Evolutionary conservation across 179 eudicot species (phyloP), one percentile per base, ranked within the genome.

Genomic region (Actinidia chinensis): DNA sequence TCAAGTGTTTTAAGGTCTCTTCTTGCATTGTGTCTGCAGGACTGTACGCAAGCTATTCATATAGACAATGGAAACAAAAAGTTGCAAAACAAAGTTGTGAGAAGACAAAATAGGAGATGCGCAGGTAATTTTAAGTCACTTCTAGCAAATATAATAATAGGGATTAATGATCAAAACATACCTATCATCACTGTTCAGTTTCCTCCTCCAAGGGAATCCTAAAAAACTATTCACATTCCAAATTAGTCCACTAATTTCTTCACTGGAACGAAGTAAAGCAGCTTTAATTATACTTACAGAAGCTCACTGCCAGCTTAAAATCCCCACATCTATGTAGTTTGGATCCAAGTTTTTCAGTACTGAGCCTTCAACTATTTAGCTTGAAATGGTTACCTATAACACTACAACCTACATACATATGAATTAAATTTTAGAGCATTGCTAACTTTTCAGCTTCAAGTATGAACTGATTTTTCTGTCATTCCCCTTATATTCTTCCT

Each of bases 151-250:
- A 48, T 4, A 52, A 70, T 42, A n/a, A 46, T 11, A 61, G 20
- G 22, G 33, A 23, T 60, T 42, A 59, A 7, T 20, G 46, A 4
- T 58, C 15, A 48, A 47, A 51, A 48, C 88, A 76, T 91, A 96
- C 99, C 99, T 74, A 96, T 96, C 99, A 96, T 96, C 20, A 94
- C 89, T 1, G 99, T 96, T 84, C 91, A 94, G 90, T 98, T 83
- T 78, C 94, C 92, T 83, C 99, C 98, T 70, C 99, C 99, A 56
- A 96, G 87, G 0, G 99, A 96, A 86, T 96, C 99, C 99, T 96
- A 80, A 44, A 83, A 76, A 70, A 60, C n/a, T n/a, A n/a, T n/a
- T 60, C 80, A 83, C 42, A 71, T 58, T 61, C 44, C 22, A 66
- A 25, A 55, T 71, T 76, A 72, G 59, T 33, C n/a, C 54, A 66